Base-by-base conservation (phyloP, 106 monocot species). In the Hemerocallis citrina region DNA sequence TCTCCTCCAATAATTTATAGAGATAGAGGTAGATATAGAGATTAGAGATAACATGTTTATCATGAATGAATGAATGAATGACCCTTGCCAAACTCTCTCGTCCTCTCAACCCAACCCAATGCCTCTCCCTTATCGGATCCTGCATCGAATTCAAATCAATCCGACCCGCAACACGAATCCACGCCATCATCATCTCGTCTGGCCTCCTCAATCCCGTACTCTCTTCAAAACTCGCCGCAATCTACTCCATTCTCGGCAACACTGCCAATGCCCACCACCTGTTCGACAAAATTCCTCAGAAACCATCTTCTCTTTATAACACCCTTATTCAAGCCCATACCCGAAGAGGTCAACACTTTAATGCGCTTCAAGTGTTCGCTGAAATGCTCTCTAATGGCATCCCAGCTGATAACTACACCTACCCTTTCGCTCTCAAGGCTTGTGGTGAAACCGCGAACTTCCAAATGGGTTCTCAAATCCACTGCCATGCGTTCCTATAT, bases 351-450 rank as follows among this genome's bases (percentile, higher is more conserved):
- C 41, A 48, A 14, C 66, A 74, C 36, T 16, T 7, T 4, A 34
- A 64, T 9, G 76, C 82, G 25, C 82, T 85, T 33, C 22, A 22
- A 6, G 9, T 85, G 61, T 91, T 80, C 40, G 21, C 60, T 6
- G 16, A 29, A 42, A 79, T 91, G 85, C 16, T 52, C n/a, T 32
- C 66, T 22, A 45, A 71, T 1, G 62, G 52, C 5, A 14, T 7
- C 22, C 57, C 45, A 1, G 74, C 84, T 3, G 77, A 89, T 42
- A 67, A 74, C 65, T 75, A 77, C 62, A 79, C 85, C 27, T 91
- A 67, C 82, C 79, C 85, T 1, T 91, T 91, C 54, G 74, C 63
- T 13, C 65, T 85, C 68, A 91, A 82, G 69, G 91, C 82, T 3
- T 85, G 91, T 45, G 68, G 74, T 6, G 72, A 77, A 27, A 61